Evolutionary conservation across 2,329 filamentous ascomycete genomes (phyloP).

Genomic region (Pezicula neosporulosa): DNA sequence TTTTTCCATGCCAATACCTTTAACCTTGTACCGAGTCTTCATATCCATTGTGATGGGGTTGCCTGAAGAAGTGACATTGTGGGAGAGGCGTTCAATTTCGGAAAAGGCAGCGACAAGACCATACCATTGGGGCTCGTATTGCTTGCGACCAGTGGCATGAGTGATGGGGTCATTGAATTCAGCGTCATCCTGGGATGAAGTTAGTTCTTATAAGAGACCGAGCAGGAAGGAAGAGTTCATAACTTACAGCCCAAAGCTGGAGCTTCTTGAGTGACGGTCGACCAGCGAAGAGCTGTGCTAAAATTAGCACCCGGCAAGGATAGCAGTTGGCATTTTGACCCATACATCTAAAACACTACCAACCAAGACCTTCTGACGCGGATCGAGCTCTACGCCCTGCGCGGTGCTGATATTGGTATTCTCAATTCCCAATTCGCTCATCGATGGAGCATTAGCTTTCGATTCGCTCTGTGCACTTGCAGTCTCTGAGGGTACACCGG

Average conservation of each 20-base stretch:
- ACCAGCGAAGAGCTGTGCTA: conserved; percentile 51
- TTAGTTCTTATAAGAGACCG: neutral
- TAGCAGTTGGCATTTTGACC: neutral
- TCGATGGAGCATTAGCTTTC: conserved; percentile 16
- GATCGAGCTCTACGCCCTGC: conserved; percentile 45
- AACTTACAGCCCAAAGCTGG: conserved; percentile 45
- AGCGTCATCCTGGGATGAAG: conserved; percentile 37
- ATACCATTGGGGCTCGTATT: conserved; percentile 50
- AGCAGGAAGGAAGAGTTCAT: neutral
- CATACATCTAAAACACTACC: conserved; percentile 53
- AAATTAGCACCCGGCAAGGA: too few species aligned
- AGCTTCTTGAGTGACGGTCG: conserved; percentile 56
- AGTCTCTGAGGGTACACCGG: conserved; percentile 24
- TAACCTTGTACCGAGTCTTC: conserved; percentile 49
- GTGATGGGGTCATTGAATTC: conserved; percentile 58
- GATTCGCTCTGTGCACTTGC: conserved; percentile 20
- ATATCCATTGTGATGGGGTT: conserved; percentile 59
- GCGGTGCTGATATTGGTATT: conserved; percentile 51
- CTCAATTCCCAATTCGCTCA: conserved; percentile 38
- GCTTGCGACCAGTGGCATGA: conserved; percentile 50
- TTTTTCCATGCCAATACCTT: conserved; percentile 48
- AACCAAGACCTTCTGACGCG: conserved; percentile 50
- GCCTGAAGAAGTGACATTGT: conserved; percentile 49
- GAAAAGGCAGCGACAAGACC: conserved; percentile 55
- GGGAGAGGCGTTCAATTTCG: conserved; percentile 51